Evolutionary conservation across 305 asterid species (phyloP).

Genomic region (Andrographis paniculata): DNA sequence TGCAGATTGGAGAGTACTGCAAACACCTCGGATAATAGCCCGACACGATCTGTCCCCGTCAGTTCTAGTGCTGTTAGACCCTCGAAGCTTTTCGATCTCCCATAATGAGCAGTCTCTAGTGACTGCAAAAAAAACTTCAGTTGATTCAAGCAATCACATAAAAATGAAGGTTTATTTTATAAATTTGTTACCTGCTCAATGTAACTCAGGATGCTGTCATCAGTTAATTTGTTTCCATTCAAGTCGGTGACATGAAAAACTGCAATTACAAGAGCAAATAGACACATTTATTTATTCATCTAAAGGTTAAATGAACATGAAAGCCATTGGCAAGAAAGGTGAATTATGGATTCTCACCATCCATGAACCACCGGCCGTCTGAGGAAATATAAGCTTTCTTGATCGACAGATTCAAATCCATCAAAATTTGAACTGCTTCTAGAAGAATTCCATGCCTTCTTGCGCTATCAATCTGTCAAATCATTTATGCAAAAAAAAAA

Average conservation of each 20-base stretch:
- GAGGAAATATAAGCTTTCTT: slow-evolving; percentile 67
- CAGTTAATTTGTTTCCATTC: slow-evolving; percentile 52
- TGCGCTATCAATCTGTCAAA: slow-evolving; percentile 66
- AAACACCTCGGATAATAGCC: slow-evolving; percentile 69
- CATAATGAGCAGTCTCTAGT: no score
- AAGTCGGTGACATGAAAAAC: slow-evolving; percentile 73
- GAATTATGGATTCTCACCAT: slow-evolving; percentile 32
- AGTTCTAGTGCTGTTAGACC: slow-evolving; percentile 56
- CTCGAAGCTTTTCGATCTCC: no score
- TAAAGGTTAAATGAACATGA: no score
- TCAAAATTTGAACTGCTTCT: slow-evolving; percentile 73
- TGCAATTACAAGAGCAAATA: slow-evolving; percentile 17
- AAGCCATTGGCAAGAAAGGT: no score
- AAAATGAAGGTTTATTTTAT: no score
- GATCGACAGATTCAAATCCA: slow-evolving; percentile 66
- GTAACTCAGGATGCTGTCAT: slow-evolving; percentile 51
- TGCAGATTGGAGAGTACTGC: slow-evolving; percentile 77
- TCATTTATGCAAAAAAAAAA: no score
- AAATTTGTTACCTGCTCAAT: slow-evolving; percentile 44
- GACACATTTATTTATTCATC: no score
- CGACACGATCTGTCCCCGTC: slow-evolving; percentile 75
- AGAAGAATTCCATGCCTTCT: slow-evolving; percentile 64
- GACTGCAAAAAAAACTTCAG: no score
- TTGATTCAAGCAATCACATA: not conserved
- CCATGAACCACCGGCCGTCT: slow-evolving; percentile 87